Base-by-base conservation (phyloP, 1,284 basidiomycete species). In the Trametes polyzona region DNA sequence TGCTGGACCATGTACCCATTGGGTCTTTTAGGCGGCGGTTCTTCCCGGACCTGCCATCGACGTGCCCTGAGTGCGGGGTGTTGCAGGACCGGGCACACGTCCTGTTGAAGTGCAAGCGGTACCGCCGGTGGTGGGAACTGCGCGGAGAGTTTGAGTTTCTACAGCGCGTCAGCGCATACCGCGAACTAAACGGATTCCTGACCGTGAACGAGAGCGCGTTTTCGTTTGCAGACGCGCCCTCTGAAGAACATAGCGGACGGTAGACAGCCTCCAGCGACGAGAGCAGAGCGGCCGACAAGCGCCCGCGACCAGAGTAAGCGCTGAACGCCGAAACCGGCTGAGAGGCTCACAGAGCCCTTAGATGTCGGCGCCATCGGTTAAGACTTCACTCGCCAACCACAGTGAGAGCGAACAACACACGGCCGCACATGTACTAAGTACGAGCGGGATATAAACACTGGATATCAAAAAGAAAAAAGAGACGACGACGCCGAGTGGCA, bases 101-200 rank as follows among this genome's bases (percentile, higher is more conserved):
- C 5, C 17, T 55, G 4, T 29, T 43, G 9, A 42, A 30, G 39
- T 55, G 46, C 46, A 39, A 9, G n/a, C 19, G 42, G 5, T 54
- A 54, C 29, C 52, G 52, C 37, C 23, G 53, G 19, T 55, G 53
- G 53, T 55, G 53, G 53, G 29, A 44, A 4, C 42, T 42, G 7
- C 32, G 40, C 4, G 54, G 54, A 14, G 54, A 50, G 27, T 39
- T 46, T 21, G 47, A 56, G 26, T 56, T 50, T 42, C 32, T 56
- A 19, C 17, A 39, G 17, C 41, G 47, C 8, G 17, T 46, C 23
- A 44, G 24, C 27, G 40, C 54, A 11, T 56, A 56, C 19, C 43
- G 37, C 6, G 52, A 49, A 23, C n/a, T 55, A 19, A 43, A 36
- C 32, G 40, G 39, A 6, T 55, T 55, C 37, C 21, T 54, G 35